These are phyloP conservation scores for Capsicum pubescens DNA, from an alignment of 257 asterid genomes.

Conservation along the genomic window DNA sequence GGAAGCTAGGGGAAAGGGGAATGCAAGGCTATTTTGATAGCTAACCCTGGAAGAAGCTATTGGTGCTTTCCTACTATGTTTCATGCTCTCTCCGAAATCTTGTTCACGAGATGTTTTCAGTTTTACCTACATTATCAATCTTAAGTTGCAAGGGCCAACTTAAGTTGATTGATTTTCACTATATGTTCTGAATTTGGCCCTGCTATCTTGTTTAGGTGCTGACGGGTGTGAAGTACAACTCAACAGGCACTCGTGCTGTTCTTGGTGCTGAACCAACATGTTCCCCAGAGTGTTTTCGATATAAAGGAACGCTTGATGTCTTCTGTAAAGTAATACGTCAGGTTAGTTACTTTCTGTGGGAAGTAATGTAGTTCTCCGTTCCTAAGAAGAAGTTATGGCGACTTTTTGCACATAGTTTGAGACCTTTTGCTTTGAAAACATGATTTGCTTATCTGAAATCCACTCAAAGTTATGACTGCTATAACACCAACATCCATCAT, in stretches of 20 bases:
- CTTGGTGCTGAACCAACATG: slow-evolving; percentile 49
- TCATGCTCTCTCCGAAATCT: neutral
- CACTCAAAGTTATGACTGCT: neutral
- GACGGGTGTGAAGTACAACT: slow-evolving; percentile 47
- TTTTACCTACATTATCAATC: slow-evolving; percentile 5
- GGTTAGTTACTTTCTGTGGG: slow-evolving; percentile 54
- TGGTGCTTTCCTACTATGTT: neutral
- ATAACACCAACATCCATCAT: neutral
- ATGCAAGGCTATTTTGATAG: no score
- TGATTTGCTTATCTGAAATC: neutral
- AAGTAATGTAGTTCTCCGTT: neutral
- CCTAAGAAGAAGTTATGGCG: neutral
- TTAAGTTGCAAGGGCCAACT: neutral
- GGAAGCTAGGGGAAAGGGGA: neutral
- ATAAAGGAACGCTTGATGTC: slow-evolving; percentile 81
- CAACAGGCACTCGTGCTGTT: slow-evolving; percentile 44
- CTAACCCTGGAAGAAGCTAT: neutral
- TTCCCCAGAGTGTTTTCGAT: slow-evolving; percentile 59
- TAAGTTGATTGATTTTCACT: neutral
- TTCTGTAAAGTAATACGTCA: slow-evolving; percentile 67
- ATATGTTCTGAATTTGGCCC: slow-evolving; percentile 25
- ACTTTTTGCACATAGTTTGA: neutral
- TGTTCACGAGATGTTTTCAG: neutral
- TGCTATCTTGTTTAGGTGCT: slow-evolving; percentile 53
- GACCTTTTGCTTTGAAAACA: slow-evolving; percentile 17